A percentile compares a stretch with the other conserved stretches of the same genome.
Conservation (phyloP, 768 basidiomycete species). For the Zangia roseola region DNA sequence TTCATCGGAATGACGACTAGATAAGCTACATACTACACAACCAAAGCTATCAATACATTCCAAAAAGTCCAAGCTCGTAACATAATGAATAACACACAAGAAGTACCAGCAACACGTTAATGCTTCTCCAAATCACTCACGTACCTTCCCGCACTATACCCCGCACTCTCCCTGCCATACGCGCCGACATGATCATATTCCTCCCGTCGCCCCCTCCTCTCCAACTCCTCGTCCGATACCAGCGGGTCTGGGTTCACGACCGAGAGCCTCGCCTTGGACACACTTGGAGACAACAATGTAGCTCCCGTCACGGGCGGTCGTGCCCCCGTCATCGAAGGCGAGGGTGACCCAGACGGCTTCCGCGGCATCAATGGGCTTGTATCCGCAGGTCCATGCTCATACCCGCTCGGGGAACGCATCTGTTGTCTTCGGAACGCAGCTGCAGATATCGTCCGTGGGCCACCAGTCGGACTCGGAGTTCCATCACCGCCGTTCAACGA, state of each 20-base stretch:
- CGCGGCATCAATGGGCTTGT: conserved; percentile 47
- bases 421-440: conserved; percentile 68
- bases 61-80: too few species aligned
- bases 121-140: conserved; percentile 44
- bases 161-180: conserved; percentile 38
- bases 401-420: conserved; percentile 29
- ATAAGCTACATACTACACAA: too few species aligned
- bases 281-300: conserved; percentile 31
- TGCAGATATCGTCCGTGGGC: conserved; percentile 64
- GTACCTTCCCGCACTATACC: conserved; percentile 45
- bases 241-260: conserved; percentile 30
- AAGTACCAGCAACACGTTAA: too few species aligned
- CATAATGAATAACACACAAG: too few species aligned
- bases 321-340: conserved; percentile 28
- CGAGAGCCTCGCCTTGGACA: conserved; percentile 20
- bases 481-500: conserved; percentile 26
- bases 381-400: conserved; percentile 35
- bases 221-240: conserved; percentile 27
- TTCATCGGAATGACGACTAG: too few species aligned
- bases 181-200: conserved; percentile 59
- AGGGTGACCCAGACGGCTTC: conserved; percentile 38
- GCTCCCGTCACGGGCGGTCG: conserved; percentile 10
- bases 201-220: conserved; percentile 31
- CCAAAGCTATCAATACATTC: too few species aligned
- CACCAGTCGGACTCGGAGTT: conserved; percentile 27